Conservation (phyloP, 2,329 filamentous ascomycete species). For the Sporothrix pallida region DNA sequence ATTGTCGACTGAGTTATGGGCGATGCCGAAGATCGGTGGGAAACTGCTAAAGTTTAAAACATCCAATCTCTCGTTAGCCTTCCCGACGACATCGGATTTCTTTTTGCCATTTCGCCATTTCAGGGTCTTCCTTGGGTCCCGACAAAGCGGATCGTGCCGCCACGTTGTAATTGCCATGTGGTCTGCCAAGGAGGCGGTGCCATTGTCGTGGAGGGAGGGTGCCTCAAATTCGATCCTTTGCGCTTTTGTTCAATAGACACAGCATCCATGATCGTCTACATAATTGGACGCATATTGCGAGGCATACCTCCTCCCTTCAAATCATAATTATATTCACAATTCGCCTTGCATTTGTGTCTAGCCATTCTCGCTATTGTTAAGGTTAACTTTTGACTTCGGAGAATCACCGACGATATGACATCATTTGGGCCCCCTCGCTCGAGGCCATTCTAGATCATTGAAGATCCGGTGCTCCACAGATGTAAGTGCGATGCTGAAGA, state of each 20-base stretch:
- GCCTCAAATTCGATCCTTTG: too few species aligned
- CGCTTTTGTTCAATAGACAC: too few species aligned
- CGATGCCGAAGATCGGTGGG: background rate
- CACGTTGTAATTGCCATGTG: background rate
- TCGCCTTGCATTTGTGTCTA: too few species aligned
- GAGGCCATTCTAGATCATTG: background rate
- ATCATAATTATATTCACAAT: too few species aligned
- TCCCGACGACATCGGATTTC: background rate
- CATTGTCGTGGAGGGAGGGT: too few species aligned
- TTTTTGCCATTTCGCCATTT: background rate
- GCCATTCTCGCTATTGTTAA: too few species aligned
- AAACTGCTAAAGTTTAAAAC: background rate
- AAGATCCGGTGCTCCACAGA: background rate
- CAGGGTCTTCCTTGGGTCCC: background rate
- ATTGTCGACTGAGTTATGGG: background rate
- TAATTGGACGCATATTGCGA: too few species aligned
- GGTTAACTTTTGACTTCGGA: too few species aligned
- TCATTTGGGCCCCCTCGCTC: background rate
- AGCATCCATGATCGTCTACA: too few species aligned
- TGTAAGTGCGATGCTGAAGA: background rate
- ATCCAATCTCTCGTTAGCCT: background rate
- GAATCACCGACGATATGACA: background rate
- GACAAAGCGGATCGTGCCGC: conserved; percentile 12
- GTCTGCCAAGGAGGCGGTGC: background rate
- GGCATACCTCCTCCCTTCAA: too few species aligned